These are phyloP conservation scores for Podila clonocystis DNA, from an alignment of 192 early-diverging fungal species.

Conservation along the genomic window DNA sequence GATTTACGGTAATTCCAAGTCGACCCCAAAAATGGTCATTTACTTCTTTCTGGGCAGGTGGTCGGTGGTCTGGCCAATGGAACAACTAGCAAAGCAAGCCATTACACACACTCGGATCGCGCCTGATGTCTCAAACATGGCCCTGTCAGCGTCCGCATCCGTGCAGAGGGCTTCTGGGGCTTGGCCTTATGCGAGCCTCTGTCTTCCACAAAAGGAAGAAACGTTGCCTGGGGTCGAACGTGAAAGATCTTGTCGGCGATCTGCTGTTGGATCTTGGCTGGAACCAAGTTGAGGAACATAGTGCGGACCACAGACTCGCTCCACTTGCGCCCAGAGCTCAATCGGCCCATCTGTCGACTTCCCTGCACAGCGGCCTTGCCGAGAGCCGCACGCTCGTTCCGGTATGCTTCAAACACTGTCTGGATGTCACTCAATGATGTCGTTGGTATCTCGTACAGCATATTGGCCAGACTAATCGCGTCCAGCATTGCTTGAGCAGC, in stretches of 20 bases:
- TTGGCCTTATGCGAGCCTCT: constrained; percentile 26
- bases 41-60: background rate
- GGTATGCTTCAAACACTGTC: constrained; percentile 20
- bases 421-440: constrained; percentile 7
- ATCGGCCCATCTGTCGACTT: constrained; percentile 37
- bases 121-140: constrained; percentile 10
- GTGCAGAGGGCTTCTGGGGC: constrained; percentile 5
- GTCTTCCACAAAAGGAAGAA: constrained; percentile 30
- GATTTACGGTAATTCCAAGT: too few relatives aligned
- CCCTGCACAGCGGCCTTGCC: constrained; percentile 44
- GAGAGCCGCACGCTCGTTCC: constrained; percentile 12
- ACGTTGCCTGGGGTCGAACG: constrained; percentile 26
- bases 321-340: constrained; percentile 37
- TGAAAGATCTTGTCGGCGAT: constrained; percentile 33
- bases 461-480: constrained; percentile 33
- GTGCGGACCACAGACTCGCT: constrained; percentile 20
- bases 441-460: constrained; percentile 19
- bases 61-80: too few relatives aligned
- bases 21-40: background rate
- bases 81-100: too few relatives aligned
- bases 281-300: constrained; percentile 44
- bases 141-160: constrained; percentile 19
- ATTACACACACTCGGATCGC: too few relatives aligned
- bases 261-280: constrained; percentile 20
- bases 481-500: constrained; percentile 46